Evolutionary conservation across 2,329 filamentous ascomycete genomes (phyloP).

Genomic region (Apiospora arundinis): DNA sequence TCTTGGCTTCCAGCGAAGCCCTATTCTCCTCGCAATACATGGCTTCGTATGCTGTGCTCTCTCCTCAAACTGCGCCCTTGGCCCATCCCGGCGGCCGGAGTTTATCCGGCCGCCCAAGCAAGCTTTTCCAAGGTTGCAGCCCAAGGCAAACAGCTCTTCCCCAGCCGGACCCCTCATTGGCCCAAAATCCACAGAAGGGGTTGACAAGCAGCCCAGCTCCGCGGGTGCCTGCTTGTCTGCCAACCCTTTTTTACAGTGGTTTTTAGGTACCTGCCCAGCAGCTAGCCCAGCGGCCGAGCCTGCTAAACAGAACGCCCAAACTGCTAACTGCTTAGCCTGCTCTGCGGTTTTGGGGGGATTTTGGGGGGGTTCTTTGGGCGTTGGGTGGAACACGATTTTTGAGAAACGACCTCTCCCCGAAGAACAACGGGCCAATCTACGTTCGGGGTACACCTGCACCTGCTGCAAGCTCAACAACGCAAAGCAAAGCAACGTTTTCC

Average conservation of each 20-base stretch:
- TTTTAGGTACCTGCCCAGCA: slow-evolving; percentile 8
- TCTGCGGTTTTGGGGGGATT: neutral
- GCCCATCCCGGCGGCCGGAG: slow-evolving; percentile 22
- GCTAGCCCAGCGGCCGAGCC: neutral
- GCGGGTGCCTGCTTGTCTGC: slow-evolving; percentile 8
- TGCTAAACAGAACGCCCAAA: neutral
- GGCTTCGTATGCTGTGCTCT: slow-evolving; percentile 13
- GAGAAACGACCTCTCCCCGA: neutral
- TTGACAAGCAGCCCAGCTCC: slow-evolving; percentile 5
- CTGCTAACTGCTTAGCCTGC: slow-evolving; percentile 7
- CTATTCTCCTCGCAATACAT: neutral
- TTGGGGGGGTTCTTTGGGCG: neutral
- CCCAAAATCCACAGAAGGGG: neutral
- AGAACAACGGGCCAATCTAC: slow-evolving; percentile 3
- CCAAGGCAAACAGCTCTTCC: slow-evolving; percentile 18
- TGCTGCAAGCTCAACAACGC: slow-evolving; percentile 3
- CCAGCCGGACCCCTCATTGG: slow-evolving; percentile 12
- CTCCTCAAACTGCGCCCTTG: slow-evolving; percentile 24
- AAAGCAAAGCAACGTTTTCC: slow-evolving; percentile 20
- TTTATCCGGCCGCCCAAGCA: slow-evolving; percentile 20
- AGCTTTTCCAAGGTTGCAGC: neutral
- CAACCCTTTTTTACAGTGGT: neutral
- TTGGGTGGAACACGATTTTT: neutral
- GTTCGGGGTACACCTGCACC: neutral
- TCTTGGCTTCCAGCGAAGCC: neutral